Evolutionary conservation across 1,139 yeast species (phyloP), one percentile per base, ranked within the genome.

Genomic region (Yamadazyma atlantica): DNA sequence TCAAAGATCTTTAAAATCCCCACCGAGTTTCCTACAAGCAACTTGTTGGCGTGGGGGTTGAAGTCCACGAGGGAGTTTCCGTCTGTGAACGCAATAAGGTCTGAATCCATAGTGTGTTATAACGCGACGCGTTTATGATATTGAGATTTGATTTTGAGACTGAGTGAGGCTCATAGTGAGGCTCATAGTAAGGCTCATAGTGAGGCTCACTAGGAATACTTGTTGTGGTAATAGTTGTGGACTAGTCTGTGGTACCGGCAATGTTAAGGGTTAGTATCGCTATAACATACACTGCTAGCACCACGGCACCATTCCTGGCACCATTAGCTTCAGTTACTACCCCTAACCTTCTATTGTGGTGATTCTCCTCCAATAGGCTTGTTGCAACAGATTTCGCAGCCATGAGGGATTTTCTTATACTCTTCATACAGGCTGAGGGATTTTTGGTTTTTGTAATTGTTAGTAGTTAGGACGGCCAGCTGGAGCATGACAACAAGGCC

Each of bases 1-100:
- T 76, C 78, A 50, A 75, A 77, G n/a, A 76, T 58, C 50, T 79
- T 78, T 33, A 76, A 56, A 3, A 78, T 54, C 4, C 82, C 81
- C 24, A 60, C 64, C 34, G 76, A 63, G 38, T 79, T 77, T 8
- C 75, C 80, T 7, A 75, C 75, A 7, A 74, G 53, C n/a, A 79
- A 57, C 34, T 61, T 64, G 13, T 64, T 58, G 8, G 60, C 55
- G 1, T 55, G 48, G 2, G 54, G 41, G 23, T 69, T 62, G 50
- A 58, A 70, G 15, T 56, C 54, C 0, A 70, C 79, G 25, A 60
- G 53, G 4, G 81, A 73, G 45, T 69, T 68, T 4, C 80, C 78
- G 40, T 69, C 76, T 11, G 69, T 63, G 44, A 71, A 71, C 22
- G 74, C 74, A 12, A 67, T 56, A 40, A 70, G 61, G 38, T 45